phyloP scores from a whole-genome alignment of 768 basidiomycete genomes.

The Heimioporus sp. region DNA sequence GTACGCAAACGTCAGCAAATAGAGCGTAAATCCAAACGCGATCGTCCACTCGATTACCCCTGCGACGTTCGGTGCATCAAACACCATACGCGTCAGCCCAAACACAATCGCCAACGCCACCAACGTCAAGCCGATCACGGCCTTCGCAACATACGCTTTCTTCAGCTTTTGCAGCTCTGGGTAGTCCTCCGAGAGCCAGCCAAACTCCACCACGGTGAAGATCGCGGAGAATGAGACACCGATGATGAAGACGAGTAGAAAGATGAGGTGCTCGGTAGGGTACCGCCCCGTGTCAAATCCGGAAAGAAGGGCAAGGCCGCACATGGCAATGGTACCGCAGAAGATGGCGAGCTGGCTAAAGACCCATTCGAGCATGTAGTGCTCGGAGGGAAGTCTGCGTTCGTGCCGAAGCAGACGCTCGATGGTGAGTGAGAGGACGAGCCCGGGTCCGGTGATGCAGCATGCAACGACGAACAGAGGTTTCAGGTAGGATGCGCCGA shows the following conservation, averaged over 20 bases:
- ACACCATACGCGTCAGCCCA: constrained; percentile 51
- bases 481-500: constrained; percentile 72
- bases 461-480: constrained; percentile 72
- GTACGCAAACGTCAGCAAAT: constrained; percentile 68
- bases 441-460: constrained; percentile 57
- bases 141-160: constrained; percentile 60
- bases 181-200: constrained; percentile 63
- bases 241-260: constrained; percentile 70
- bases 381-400: constrained; percentile 61
- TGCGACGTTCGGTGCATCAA: constrained; percentile 44
- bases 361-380: constrained; percentile 54
- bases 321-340: constrained; percentile 59
- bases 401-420: constrained; percentile 67
- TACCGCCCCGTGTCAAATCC: constrained; percentile 66
- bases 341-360: constrained; percentile 57
- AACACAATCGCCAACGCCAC: constrained; percentile 66
- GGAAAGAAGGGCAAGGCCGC: constrained; percentile 65
- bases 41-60: constrained; percentile 77
- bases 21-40: constrained; percentile 69
- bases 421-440: constrained; percentile 56
- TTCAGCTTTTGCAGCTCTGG: constrained; percentile 42
- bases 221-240: constrained; percentile 72
- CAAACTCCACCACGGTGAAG: constrained; percentile 70
- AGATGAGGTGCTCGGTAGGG: constrained; percentile 50
- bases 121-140: constrained; percentile 53